A percentile compares a stretch with the other conserved stretches of the same genome.
These are phyloP conservation scores for Diutina neorugosa DNA, from an alignment of 1,139 yeast genomes.

Conservation along the genomic window DNA sequence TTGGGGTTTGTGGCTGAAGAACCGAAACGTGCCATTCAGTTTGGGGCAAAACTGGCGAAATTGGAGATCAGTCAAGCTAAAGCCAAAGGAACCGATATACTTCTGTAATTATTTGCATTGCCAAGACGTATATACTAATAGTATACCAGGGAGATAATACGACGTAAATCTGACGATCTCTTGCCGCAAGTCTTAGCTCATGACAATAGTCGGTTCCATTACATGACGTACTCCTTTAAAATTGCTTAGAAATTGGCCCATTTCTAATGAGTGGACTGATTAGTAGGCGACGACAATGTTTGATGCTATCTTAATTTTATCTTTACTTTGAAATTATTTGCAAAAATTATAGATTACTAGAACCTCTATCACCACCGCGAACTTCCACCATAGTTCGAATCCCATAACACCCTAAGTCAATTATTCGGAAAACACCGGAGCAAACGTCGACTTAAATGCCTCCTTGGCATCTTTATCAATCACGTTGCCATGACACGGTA, in stretches of 20 bases:
- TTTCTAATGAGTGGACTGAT: no score
- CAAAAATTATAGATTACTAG: not conserved
- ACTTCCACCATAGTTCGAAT: not conserved
- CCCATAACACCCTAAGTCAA: not conserved
- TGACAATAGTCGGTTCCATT: no score
- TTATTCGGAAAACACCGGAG: not conserved
- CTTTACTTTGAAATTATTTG: constrained; percentile 19
- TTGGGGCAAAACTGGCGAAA: constrained; percentile 92
- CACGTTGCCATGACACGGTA: constrained; percentile 49
- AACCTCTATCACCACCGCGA: not conserved
- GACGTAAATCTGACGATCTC: no score
- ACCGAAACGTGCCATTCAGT: constrained; percentile 90
- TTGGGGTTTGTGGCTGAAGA: constrained; percentile 54
- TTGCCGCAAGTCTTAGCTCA: no score
- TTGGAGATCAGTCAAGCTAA: constrained; percentile 66
- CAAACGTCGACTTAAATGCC: constrained; percentile 14
- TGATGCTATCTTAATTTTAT: no score
- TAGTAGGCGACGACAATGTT: no score
- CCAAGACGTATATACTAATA: no score
- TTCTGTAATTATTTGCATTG: not conserved
- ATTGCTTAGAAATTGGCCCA: no score
- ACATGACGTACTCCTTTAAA: not conserved
- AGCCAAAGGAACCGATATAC: constrained; percentile 47
- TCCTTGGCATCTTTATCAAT: constrained; percentile 32
- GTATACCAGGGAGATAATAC: no score